Evolutionary conservation across 2,329 filamentous ascomycete species (phyloP).

Genomic region (Fusarium paranaense): DNA sequence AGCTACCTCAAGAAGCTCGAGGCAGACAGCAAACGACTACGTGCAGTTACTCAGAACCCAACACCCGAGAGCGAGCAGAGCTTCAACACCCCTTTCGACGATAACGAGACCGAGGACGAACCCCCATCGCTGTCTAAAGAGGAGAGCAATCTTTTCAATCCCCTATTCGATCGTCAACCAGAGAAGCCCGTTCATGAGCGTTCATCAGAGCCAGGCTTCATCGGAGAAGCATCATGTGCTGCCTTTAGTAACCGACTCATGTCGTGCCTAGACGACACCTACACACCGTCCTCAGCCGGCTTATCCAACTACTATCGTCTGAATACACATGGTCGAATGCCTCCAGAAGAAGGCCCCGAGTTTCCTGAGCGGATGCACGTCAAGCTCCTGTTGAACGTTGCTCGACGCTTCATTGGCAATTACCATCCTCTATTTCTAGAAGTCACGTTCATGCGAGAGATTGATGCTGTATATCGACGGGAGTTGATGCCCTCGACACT

Average conservation of each 20-base stretch:
- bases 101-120: conserved; percentile 36
- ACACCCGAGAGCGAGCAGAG: conserved; percentile 23
- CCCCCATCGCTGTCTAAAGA: conserved; percentile 37
- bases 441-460: conserved; percentile 52
- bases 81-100: conserved; percentile 14
- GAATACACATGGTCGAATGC: neutral
- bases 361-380: conserved; percentile 47
- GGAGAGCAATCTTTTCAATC: conserved; percentile 46
- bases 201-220: conserved; percentile 43
- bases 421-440: conserved; percentile 49
- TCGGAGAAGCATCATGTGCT: conserved; percentile 47
- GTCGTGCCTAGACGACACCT: conserved; percentile 44
- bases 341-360: conserved; percentile 13
- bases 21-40: conserved; percentile 16
- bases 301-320: conserved; percentile 44
- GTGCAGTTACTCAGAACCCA: conserved; percentile 22
- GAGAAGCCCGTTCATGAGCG: conserved; percentile 30
- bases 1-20: conserved; percentile 35
- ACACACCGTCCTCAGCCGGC: conserved; percentile 42
- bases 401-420: conserved; percentile 46
- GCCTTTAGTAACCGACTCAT: conserved; percentile 46
- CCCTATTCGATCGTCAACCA: conserved; percentile 40
- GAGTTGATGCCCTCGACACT: conserved; percentile 42
- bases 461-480: conserved; percentile 50
- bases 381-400: conserved; percentile 45